Base-by-base conservation (phyloP, 2,329 filamentous ascomycete species). In the Cladosporium phlei region DNA sequence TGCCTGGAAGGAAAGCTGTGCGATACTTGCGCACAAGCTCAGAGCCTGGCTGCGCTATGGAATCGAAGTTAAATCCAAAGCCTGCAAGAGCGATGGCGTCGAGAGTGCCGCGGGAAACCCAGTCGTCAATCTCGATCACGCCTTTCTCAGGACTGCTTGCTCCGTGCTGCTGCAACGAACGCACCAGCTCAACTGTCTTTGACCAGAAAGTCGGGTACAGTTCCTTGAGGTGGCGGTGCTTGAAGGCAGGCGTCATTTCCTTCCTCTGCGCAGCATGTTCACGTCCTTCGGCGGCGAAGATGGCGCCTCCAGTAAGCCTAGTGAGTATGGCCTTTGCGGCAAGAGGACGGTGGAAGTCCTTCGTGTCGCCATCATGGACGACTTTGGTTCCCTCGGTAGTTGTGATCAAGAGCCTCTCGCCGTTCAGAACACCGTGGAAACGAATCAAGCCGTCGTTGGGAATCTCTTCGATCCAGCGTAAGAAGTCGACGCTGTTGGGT, bases 121-220 rank as follows among this genome's bases (percentile, higher is more conserved):
- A 76, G 24, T 68, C 65, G 20, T 66, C 60, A 6, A 75, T 66
- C 29, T 75, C 68, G 5, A 74, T 56, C 4, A 69, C 61, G 6
- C 16, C 30, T 1, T 24, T 17, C 2, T 10, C 28, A 5, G 16
- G 8, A n/a, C 2, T n/a, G 2, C 16, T 17, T 2, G 6, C 19
- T 5, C 42, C 28, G 6, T 37, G 19, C 5, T 19, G 2, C 16
- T 35, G 28, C 2, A 47, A 28, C 5, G 35, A 47, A 7, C 20
- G 20, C 1, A 47, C 29, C 5, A 48, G 38, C 46, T 42, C 46
- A 1, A 39, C 24, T 0, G 38, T 42, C 67, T 94, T 95, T 16
- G 68, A 59, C 88, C 88, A 95, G 66, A 96, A 95, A 5, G 85
- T 69, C 0, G 88, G 84, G 57, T 94, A 93, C 11, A 95, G 70